Evolutionary conservation across 805 yeast genomes (phyloP).

Genomic region (Hanseniaspora pseudoguilliermondii): DNA sequence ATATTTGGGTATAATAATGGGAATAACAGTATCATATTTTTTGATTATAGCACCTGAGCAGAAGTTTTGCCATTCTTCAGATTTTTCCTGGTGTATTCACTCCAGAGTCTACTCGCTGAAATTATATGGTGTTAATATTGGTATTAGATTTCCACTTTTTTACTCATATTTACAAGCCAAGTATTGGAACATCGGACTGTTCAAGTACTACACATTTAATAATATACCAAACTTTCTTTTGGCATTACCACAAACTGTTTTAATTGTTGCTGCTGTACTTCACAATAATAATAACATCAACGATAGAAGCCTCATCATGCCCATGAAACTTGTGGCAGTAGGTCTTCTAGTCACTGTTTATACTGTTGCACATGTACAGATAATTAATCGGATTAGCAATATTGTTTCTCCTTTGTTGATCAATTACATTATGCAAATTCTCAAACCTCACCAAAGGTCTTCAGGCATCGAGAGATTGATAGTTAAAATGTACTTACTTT

Average conservation of each 20-base stretch:
- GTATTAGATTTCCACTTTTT: constrained; percentile 29
- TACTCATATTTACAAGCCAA: constrained; percentile 58
- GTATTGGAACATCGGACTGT: constrained; percentile 79
- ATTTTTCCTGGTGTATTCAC: neutral
- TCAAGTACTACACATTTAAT: constrained; percentile 68
- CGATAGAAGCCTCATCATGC: neutral
- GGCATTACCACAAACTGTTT: constrained; percentile 51
- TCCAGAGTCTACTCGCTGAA: neutral
- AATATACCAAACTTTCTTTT: constrained; percentile 75
- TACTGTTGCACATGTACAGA: constrained; percentile 67
- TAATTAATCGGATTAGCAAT: constrained; percentile 63
- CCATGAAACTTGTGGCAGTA: neutral
- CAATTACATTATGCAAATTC: constrained; percentile 45
- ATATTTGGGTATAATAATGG: neutral
- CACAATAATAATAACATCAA: neutral
- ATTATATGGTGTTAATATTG: neutral
- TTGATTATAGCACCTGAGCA: neutral
- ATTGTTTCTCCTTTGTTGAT: constrained; percentile 56
- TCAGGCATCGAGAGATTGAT: neutral
- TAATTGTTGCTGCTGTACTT: constrained; percentile 19
- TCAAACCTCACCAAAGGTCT: neutral
- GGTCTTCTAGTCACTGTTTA: neutral
- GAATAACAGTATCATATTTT: neutral
- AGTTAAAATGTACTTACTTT: constrained; percentile 29
- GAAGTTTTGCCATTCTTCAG: neutral